Evolutionary conservation across 257 asterid genomes (phyloP).

Genomic region (Nicotiana sylvestris): DNA sequence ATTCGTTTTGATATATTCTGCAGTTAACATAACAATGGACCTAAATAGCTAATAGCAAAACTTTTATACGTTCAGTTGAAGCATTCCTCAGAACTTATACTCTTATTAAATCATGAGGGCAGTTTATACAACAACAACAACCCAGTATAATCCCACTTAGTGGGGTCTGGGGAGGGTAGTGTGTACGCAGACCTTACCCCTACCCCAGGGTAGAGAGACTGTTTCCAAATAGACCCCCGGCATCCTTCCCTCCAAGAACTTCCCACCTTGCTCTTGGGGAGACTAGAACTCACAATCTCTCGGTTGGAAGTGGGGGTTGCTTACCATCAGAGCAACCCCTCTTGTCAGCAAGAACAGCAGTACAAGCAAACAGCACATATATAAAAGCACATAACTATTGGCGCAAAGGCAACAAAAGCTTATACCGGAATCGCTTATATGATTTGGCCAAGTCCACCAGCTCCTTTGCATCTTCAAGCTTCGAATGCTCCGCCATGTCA

Average conservation of each 20-base stretch:
- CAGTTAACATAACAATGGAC: neutral
- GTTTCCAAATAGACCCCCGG: too few species aligned
- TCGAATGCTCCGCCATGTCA: conserved; percentile 1
- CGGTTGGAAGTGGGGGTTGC: too few species aligned
- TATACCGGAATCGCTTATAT: neutral
- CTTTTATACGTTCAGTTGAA: neutral
- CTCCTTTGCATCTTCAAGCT: conserved; percentile 3
- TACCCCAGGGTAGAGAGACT: too few species aligned
- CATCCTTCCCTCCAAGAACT: too few species aligned
- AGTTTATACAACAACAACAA: neutral
- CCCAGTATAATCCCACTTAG: too few species aligned
- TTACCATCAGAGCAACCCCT: too few species aligned
- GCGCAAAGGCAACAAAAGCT: neutral
- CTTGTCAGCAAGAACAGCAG: neutral
- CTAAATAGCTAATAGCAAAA: neutral
- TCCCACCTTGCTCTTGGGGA: too few species aligned
- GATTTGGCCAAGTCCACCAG: conserved; percentile 6
- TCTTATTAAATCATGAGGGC: neutral
- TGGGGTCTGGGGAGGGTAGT: too few species aligned
- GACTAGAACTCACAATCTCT: too few species aligned
- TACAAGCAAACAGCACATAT: neutral
- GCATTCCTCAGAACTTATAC: neutral
- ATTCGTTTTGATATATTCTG: neutral
- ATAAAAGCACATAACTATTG: neutral
- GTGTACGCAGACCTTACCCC: too few species aligned